Percentiles rank a stretch among this genome's conserved stretches.
Conservation (phyloP, 2,329 filamentous ascomycete genomes). For the Aspergillus fischeri region DNA sequence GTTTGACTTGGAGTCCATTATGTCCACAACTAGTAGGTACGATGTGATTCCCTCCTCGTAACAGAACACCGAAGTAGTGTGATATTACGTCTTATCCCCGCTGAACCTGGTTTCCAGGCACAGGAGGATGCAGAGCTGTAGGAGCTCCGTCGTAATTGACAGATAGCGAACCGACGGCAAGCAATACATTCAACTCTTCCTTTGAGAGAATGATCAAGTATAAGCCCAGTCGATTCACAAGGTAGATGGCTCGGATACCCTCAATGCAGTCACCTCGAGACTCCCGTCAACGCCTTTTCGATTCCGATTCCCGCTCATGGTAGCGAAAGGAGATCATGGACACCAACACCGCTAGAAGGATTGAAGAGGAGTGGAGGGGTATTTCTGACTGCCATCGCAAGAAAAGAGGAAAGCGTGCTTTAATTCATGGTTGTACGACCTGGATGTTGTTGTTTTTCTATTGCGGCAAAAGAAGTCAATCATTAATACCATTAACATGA, state of each 20-base stretch:
- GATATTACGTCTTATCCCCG: background rate
- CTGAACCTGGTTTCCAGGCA: background rate
- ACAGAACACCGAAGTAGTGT: background rate
- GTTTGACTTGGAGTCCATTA: background rate
- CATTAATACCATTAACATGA: no score
- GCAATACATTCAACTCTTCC: background rate
- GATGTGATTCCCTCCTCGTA: background rate
- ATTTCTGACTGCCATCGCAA: background rate
- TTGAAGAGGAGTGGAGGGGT: background rate
- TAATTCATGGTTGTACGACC: conserved; percentile 42
- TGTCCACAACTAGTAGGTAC: background rate
- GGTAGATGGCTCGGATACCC: background rate
- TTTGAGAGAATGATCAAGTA: background rate
- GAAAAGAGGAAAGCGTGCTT: background rate
- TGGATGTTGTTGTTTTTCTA: conserved; percentile 49
- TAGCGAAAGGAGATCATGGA: background rate
- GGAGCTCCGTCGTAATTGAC: background rate
- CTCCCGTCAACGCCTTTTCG: conserved; percentile 4
- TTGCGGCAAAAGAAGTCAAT: conserved; percentile 8
- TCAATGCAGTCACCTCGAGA: background rate
- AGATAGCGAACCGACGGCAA: background rate
- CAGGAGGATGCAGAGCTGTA: background rate
- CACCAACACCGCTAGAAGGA: background rate
- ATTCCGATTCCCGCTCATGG: conserved; percentile 1
- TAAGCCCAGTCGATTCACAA: background rate